Base-by-base conservation (phyloP, 2,329 filamentous ascomycete species). In the Zymoseptoria ardabiliae region DNA sequence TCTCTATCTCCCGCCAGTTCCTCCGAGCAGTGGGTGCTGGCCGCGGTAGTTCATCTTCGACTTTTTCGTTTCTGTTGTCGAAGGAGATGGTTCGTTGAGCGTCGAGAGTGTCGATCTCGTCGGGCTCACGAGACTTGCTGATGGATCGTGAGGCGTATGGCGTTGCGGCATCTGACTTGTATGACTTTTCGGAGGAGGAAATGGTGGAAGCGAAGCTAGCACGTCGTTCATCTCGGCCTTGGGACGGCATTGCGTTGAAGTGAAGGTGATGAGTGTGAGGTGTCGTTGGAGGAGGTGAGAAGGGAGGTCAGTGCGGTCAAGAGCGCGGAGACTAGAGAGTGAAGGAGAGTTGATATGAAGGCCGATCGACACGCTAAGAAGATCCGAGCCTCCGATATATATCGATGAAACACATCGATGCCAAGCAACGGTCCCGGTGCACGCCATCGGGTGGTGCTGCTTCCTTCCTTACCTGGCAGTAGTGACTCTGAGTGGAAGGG, bases 161-260 rank as follows among this genome's bases (percentile, higher is more conserved):
- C 57, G 30, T 59, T 55, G 35, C 35, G 17, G 35, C 35, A 41
- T 41, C 35, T 4, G 35, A 41, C 35, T 41, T 41, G 35, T 19
- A 48, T 11, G 63, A 63, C 59, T 63, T 65, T 21, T 63, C 61
- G 50, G 63, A 66, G 19, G 58, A 61, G 30, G 58, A 60, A 6
- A n/a, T 22, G 50, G 50, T 53, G 50, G 35, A 41, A 41, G 35
- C 35, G 35, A 41, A 17, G 35, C 35, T 41, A 41, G 35, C 35
- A 41, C 11, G 10, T 41, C 35, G 35, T 41, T 41, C 35, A 41
- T 41, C 35, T 41, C 35, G 35, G 17, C 13, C 11, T 41, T 17
- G 35, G 35, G 10, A 41, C 11, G 35, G 35, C 35, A 41, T 41
- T 41, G 13, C 17, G 35, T 10, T 17, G 35, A 17, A 41, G 35